Conservation (phyloP, 75 land plant species). For the Sequoia sempervirens region DNA sequence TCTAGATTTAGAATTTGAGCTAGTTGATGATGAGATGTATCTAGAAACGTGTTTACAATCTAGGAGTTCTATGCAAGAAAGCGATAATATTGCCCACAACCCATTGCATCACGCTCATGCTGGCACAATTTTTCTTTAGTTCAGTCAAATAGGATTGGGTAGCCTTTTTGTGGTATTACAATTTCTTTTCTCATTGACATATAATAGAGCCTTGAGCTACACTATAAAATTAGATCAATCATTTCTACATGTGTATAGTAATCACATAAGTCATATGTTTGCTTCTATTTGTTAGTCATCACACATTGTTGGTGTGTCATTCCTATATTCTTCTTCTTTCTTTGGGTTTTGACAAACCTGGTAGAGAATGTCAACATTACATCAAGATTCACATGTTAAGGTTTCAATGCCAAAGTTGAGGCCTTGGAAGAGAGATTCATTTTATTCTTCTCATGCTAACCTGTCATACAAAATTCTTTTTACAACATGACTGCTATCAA, state of each 20-base stretch:
- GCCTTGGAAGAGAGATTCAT: not conserved
- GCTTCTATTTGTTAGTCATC: not conserved
- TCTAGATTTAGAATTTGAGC: too few relatives aligned
- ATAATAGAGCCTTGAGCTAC: too few relatives aligned
- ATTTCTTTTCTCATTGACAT: too few relatives aligned
- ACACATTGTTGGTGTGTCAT: not conserved
- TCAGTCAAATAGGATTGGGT: not conserved
- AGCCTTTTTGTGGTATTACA: not conserved
- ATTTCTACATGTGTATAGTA: too few relatives aligned
- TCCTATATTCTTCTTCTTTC: not conserved
- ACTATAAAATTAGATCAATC: not conserved
- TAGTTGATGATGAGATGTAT: too few relatives aligned
- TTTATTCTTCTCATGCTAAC: not conserved
- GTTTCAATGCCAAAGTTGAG: too few relatives aligned
- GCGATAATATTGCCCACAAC: constrained; percentile 27
- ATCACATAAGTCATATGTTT: too few relatives aligned
- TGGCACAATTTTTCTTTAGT: too few relatives aligned
- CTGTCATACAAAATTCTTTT: not conserved
- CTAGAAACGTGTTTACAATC: constrained; percentile 11
- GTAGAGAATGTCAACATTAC: not conserved
- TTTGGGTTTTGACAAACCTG: not conserved
- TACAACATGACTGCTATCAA: too few relatives aligned
- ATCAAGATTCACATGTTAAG: too few relatives aligned
- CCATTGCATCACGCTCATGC: too few relatives aligned
- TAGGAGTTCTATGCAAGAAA: constrained; percentile 36